These are phyloP conservation scores for Mucor racemosus DNA, from an alignment of 371 early-diverging fungal species.

Conservation along the genomic window DNA sequence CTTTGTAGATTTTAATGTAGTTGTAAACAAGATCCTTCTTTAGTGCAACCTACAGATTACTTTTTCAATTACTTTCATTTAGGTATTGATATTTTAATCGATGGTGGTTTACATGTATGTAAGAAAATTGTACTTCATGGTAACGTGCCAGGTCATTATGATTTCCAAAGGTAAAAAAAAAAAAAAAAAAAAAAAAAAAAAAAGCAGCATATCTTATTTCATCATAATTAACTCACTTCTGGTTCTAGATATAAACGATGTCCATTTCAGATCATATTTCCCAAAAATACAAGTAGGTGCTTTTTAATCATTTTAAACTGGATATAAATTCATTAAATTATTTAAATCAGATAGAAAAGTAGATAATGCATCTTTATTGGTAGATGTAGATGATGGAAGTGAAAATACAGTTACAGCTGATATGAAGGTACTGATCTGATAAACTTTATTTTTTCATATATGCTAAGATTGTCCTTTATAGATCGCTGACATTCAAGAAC, in stretches of 20 bases:
- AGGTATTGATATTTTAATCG: slow-evolving; percentile 78
- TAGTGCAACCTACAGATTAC: slow-evolving; percentile 58
- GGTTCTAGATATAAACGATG: slow-evolving; percentile 60
- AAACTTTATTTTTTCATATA: not conserved
- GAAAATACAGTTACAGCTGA: slow-evolving; percentile 41
- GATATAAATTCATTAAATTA: not conserved
- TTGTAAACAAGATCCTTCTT: slow-evolving; percentile 11
- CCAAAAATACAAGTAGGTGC: slow-evolving; percentile 34
- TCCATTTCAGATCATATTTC: slow-evolving; percentile 51
- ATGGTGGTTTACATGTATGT: slow-evolving; percentile 68
- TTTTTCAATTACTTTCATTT: slow-evolving; percentile 75
- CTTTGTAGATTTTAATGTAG: not conserved
- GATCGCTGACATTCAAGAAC: slow-evolving; percentile 52
- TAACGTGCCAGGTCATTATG: slow-evolving; percentile 78
- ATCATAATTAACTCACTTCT: not conserved
- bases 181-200: not conserved
- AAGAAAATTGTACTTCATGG: slow-evolving; percentile 78
- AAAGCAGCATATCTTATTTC: not conserved
- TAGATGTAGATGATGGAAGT: slow-evolving; percentile 43
- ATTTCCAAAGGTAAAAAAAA: slow-evolving; percentile 64
- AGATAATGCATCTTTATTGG: slow-evolving; percentile 28
- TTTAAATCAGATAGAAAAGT: slow-evolving; percentile 8
- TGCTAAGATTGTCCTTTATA: slow-evolving; percentile 22
- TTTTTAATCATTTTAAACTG: not conserved
- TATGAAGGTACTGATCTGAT: slow-evolving; percentile 45